Evolutionary conservation across 768 basidiomycete genomes (phyloP), one percentile per base, ranked within the genome.

Genomic region (Fomitopsis serialis): DNA sequence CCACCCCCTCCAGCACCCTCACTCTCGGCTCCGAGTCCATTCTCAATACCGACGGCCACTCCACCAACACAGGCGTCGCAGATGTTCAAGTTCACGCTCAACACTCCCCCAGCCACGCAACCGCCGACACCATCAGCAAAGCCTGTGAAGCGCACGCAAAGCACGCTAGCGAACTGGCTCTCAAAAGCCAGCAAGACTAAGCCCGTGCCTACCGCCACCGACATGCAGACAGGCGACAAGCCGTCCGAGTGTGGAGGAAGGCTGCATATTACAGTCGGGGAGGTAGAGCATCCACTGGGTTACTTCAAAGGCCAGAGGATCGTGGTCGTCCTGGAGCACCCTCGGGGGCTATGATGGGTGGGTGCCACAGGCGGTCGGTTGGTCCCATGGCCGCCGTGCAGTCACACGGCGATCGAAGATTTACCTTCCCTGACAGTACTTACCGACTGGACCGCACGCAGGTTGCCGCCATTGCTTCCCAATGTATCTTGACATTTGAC

Each of bases 261-360:
- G 25, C 35, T 63, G 22, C 45, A 43, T 13, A 52, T 59, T 43
- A 51, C 27, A 4, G 58, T 47, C 3, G 45, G 49, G 47, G 54
- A 50, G 13, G 60, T 61, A 5, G 54, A 60, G 45, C 62, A 63
- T 35, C 37, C 54, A n/a, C 48, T 54, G 2, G 55, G 24, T 17
- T 52, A 45, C 21, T 45, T 57, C 35, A 63, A 54, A 48, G 62
- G 62, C 1, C 60, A 59, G 45, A 54, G 49, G 40, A 54, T 59
- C 24, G 46, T 45, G 9, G 40, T 63, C 6, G 48, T 43, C 29
- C 44, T 63, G 13, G 52, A 55, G 42, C 62, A 62, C 40, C 25
- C 46, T n/a, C n/a, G n/a, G n/a, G n/a, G n/a, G n/a, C n/a, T n/a
- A n/a, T n/a, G n/a, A n/a, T n/a, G n/a, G n/a, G n/a, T n/a, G n/a